Percentiles rank a stretch among this genome's conserved stretches.
phyloP scores from a whole-genome alignment of 1,284 basidiomycete genomes.

The Ceratobasidium sp. region DNA sequence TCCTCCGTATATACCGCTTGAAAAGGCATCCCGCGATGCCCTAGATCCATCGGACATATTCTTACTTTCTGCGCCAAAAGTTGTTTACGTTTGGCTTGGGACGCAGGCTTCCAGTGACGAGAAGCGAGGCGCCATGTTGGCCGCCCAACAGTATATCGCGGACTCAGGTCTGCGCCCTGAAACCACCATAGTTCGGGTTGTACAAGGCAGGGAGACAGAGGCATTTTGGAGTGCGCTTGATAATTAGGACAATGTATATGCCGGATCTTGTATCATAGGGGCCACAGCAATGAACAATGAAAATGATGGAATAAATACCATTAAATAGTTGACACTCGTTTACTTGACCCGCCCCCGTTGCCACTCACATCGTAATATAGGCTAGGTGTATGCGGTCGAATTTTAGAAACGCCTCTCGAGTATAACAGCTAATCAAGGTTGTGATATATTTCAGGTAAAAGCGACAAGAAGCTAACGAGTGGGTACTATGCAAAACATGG shows the following conservation, averaged over 20 bases:
- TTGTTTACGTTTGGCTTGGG: slow-evolving; percentile 69
- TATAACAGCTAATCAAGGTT: not conserved
- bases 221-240: slow-evolving; percentile 37
- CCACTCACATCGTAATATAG: not conserved
- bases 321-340: no score
- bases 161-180: slow-evolving; percentile 50
- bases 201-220: slow-evolving; percentile 33
- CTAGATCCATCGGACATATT: slow-evolving; percentile 55
- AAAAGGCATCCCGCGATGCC: slow-evolving; percentile 49
- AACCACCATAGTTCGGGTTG: slow-evolving; percentile 25
- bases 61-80: slow-evolving; percentile 58
- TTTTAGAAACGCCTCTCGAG: not conserved
- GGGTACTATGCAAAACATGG: not conserved
- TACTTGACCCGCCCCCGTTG: not conserved
- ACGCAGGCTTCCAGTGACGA: slow-evolving; percentile 61
- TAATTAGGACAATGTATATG: not conserved
- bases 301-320: no score
- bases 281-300: no score
- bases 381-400: slow-evolving; percentile 3
- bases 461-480: not conserved
- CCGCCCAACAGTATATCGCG: slow-evolving; percentile 65
- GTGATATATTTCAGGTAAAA: not conserved
- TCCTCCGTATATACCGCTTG: slow-evolving; percentile 46
- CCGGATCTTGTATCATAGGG: no score
- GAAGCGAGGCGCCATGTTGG: slow-evolving; percentile 62